Percentiles rank a stretch among this genome's conserved stretches.
Evolutionary conservation across 345 rosid genomes (phyloP).

Genomic region (Draba incana): DNA sequence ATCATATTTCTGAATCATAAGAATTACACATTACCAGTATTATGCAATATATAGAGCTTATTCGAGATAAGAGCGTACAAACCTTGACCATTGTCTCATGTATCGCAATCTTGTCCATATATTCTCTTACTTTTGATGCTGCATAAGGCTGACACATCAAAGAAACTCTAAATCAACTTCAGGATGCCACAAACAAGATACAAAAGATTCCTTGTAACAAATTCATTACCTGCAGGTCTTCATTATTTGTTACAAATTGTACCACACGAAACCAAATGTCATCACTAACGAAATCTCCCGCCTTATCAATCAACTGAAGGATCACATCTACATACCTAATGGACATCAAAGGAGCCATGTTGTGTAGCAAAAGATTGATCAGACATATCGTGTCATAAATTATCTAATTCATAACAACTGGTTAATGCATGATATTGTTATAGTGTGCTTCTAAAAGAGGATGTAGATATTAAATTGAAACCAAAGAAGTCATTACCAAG

Average conservation of each 20-base stretch:
- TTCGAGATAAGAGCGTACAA: constrained; percentile 38
- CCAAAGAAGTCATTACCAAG: constrained; percentile 64
- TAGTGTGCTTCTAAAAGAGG: not conserved
- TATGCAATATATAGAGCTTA: constrained; percentile 3
- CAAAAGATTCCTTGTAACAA: not conserved
- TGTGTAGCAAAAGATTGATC: constrained; percentile 1
- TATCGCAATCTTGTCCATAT: constrained; percentile 89
- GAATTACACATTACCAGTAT: not conserved
- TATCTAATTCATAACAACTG: constrained; percentile 14
- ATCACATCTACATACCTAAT: constrained; percentile 97
- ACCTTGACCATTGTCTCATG: constrained; percentile 99
- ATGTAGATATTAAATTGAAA: not conserved
- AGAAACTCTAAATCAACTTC: constrained; percentile 38
- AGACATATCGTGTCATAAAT: not conserved
- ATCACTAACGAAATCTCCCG: constrained; percentile 99
- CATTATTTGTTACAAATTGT: constrained; percentile 97
- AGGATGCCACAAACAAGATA: constrained; percentile 14
- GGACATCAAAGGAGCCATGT: constrained; percentile 28
- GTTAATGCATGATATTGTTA: constrained; percentile 6
- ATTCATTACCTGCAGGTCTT: constrained; percentile 88
- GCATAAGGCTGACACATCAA: constrained; percentile 82
- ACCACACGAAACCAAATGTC: constrained; percentile 99
- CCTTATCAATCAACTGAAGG: constrained; percentile 99
- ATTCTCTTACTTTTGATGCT: constrained; percentile 89
- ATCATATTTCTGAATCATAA: no score